Percentiles rank a stretch among this genome's conserved stretches.
Conservation (phyloP, 192 early-diverging fungal genomes). For the Entophlyctis luteolus region DNA sequence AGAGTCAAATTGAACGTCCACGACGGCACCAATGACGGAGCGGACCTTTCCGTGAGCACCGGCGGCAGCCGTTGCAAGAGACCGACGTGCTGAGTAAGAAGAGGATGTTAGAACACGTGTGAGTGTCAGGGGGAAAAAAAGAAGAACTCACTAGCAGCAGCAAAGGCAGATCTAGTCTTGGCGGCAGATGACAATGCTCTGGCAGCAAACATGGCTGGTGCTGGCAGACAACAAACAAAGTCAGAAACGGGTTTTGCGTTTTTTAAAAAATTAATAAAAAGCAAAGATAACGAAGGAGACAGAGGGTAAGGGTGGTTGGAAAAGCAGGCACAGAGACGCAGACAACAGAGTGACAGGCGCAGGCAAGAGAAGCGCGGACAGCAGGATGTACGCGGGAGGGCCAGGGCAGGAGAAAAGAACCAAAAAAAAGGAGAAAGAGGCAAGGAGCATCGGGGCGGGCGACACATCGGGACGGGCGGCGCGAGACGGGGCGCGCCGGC, state of each 20-base stretch:
- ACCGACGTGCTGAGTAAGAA: constrained; percentile 23
- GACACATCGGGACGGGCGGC: too few relatives aligned
- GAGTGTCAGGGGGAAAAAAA: neutral
- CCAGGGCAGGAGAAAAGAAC: too few relatives aligned
- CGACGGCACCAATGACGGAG: constrained; percentile 96
- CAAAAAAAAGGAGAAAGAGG: too few relatives aligned
- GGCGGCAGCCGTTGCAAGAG: constrained; percentile 37
- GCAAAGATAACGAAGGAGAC: neutral
- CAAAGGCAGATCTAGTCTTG: constrained; percentile 17
- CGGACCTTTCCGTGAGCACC: constrained; percentile 72
- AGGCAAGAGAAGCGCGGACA: too few relatives aligned
- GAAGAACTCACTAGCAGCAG: constrained; percentile 11
- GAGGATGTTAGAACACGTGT: neutral
- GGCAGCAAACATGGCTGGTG: constrained; percentile 25
- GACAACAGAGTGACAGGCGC: too few relatives aligned
- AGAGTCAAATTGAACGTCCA: constrained; percentile 93
- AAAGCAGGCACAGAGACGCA: neutral
- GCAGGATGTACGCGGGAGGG: too few relatives aligned
- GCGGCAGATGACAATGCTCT: constrained; percentile 20
- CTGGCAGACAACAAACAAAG: neutral
- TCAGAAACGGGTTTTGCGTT: neutral
- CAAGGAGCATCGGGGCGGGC: too few relatives aligned
- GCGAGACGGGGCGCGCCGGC: too few relatives aligned
- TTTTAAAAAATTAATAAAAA: neutral
- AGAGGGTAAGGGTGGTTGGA: neutral